These are phyloP conservation scores for Aspergillus sp. DNA, from an alignment of 2,329 filamentous ascomycete species.

Conservation along the genomic window DNA sequence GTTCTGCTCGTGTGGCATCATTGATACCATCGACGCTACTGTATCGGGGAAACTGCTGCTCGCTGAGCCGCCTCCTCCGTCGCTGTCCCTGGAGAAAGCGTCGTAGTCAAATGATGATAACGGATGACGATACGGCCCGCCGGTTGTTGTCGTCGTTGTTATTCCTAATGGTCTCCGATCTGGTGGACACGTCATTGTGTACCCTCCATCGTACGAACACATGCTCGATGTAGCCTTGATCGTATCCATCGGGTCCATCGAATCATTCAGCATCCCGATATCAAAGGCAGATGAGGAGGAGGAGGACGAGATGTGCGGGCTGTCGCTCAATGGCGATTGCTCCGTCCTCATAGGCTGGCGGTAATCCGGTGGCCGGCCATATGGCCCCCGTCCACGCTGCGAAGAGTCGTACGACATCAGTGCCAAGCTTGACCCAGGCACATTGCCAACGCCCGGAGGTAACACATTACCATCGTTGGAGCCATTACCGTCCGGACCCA, in stretches of 20 bases:
- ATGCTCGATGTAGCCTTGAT: conserved; percentile 26
- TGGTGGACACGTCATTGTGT: conserved; percentile 15
- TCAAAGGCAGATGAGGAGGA: conserved; percentile 34
- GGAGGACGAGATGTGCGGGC: conserved; percentile 32
- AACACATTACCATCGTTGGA: conserved; percentile 18
- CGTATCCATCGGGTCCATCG: conserved; percentile 33
- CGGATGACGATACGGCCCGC: conserved; percentile 15
- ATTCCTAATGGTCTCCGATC: conserved; percentile 14
- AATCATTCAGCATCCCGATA: conserved; percentile 29
- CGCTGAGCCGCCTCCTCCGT: conserved; percentile 7
- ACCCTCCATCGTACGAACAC: conserved; percentile 26
- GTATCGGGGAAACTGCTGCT: conserved; percentile 18
- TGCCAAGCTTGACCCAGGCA: conserved; percentile 23
- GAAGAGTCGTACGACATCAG: conserved; percentile 29
- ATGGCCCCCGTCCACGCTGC: conserved; percentile 20
- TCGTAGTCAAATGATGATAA: conserved; percentile 22
- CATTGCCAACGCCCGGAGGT: conserved; percentile 22
- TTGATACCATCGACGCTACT: conserved; percentile 25
- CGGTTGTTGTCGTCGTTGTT: not conserved
- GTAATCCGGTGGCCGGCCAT: conserved; percentile 24
- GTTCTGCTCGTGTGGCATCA: conserved; percentile 21
- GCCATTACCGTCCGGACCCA: conserved; percentile 54
- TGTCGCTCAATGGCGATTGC: conserved; percentile 31
- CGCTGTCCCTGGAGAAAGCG: conserved; percentile 15
- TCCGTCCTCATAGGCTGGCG: conserved; percentile 28